These are phyloP conservation scores for Cyclotella choctawhatcheeana DNA, from an alignment of 108 stramenopile genomes.

Conservation along the genomic window DNA sequence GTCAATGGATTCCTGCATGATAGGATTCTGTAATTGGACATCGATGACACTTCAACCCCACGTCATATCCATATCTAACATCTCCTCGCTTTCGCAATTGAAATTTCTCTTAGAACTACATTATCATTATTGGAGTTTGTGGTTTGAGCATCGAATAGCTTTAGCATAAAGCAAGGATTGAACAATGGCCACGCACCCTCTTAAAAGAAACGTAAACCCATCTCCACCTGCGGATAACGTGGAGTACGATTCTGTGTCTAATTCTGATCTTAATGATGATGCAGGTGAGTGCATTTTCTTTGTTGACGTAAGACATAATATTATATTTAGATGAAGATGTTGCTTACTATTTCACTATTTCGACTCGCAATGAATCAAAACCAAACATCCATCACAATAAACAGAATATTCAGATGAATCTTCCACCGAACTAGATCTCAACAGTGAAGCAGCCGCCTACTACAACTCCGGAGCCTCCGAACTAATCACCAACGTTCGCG, in stretches of 20 bases:
- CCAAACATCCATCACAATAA: neutral
- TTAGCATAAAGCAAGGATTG: neutral
- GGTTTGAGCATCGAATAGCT: too few species aligned
- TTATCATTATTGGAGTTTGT: too few species aligned
- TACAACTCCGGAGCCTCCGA: constrained; percentile 45
- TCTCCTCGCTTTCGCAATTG: too few species aligned
- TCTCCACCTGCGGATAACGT: neutral
- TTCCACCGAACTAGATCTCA: constrained; percentile 19
- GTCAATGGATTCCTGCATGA: too few species aligned
- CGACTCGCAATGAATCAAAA: too few species aligned
- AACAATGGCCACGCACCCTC: constrained; percentile 10
- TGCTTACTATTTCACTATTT: too few species aligned
- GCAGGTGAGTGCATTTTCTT: constrained; percentile 20
- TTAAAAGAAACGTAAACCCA: constrained; percentile 1
- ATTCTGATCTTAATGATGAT: constrained; percentile 12
- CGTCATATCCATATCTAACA: too few species aligned
- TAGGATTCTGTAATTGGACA: too few species aligned
- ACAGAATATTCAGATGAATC: neutral
- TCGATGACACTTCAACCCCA: too few species aligned
- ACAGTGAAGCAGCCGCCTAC: constrained; percentile 45
- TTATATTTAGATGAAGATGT: too few species aligned
- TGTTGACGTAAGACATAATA: too few species aligned
- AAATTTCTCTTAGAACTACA: too few species aligned
- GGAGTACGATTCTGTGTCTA: constrained; percentile 21
- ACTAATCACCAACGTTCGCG: constrained; percentile 47